Conservation (phyloP, 2,329 filamentous ascomycete genomes). For the Apiospora kogelbergensis region DNA sequence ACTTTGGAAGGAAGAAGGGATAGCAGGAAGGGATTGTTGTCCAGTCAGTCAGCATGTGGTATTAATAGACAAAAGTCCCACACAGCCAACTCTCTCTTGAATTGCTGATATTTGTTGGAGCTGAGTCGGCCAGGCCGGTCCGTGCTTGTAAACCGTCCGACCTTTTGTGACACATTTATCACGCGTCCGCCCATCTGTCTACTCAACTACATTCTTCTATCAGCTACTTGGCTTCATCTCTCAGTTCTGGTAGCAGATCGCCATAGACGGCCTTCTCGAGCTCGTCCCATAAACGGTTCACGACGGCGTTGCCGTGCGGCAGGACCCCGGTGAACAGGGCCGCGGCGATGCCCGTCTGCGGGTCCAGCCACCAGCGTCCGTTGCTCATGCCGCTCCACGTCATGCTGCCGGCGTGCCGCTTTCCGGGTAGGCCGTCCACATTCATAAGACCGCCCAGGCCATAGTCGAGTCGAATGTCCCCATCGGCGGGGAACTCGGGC, state of each 20-base stretch:
- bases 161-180: neutral
- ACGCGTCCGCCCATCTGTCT: neutral
- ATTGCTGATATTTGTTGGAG: neutral
- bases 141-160: neutral
- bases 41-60: neutral
- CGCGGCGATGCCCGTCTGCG: constrained; percentile 38
- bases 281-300: constrained; percentile 37
- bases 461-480: constrained; percentile 28
- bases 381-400: constrained; percentile 45
- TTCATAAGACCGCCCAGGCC: constrained; percentile 41
- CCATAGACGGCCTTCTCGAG: constrained; percentile 40
- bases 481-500: constrained; percentile 34
- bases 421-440: constrained; percentile 37
- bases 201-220: neutral
- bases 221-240: neutral
- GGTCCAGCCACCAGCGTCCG: constrained; percentile 43
- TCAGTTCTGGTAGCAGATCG: constrained; percentile 13
- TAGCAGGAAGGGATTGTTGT: neutral
- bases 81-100: neutral
- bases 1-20: neutral
- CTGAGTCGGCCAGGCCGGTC: neutral
- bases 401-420: constrained; percentile 41
- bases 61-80: constrained; percentile 7
- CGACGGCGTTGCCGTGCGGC: constrained; percentile 38
- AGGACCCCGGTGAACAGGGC: constrained; percentile 39